Evolutionary conservation across 78 protist genomes (phyloP), one percentile per base, ranked within the genome.

Genomic region (Dictyostelium purpureum): DNA sequence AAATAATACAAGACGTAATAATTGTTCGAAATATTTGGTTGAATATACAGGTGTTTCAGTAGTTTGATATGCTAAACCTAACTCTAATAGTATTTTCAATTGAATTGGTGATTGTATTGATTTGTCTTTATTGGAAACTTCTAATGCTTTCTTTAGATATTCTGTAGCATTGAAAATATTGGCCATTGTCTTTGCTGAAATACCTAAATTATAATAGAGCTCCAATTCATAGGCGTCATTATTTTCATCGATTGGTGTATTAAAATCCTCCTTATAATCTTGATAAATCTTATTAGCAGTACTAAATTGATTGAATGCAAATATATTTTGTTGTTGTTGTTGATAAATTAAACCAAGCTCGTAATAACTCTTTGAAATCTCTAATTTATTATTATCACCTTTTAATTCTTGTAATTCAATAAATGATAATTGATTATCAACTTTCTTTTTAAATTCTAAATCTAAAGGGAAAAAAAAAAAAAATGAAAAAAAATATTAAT

Each of bases 111-210:
- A 24, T 33, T 33, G 59, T 43, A 31, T 10, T 28, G 24, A 28
- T 31, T 6, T 49, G 31, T 85, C 92, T 4, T 31, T 85, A 28
- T 40, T 33, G 14, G 75, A 49, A 2, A 61, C 40, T 16, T 85
- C 92, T 7, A 85, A 35, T n/a, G 92, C 77, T 40, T 85, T 85
- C 75, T 85, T 85, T 18, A 85, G 28, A 12, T 85, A 85, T 40
- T 85, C 92, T 19, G 82, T 85, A 6, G 92, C 79, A 45, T 85
- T 85, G 75, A 85, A 85, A 10, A 85, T 73, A 66, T 85, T 73
- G 33, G 92, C 92, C 92, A 85, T 85, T 5, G 78, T 43, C 38
- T 73, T 85, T 9, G 92, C 71, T 21, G 77, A 56, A 1, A 85
- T 31, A 24, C 92, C 92, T 71, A 85, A 61, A 24, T 85, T 63